These are phyloP conservation scores for Purshia tridentata DNA, from an alignment of 306 rosid species.

Conservation along the genomic window DNA sequence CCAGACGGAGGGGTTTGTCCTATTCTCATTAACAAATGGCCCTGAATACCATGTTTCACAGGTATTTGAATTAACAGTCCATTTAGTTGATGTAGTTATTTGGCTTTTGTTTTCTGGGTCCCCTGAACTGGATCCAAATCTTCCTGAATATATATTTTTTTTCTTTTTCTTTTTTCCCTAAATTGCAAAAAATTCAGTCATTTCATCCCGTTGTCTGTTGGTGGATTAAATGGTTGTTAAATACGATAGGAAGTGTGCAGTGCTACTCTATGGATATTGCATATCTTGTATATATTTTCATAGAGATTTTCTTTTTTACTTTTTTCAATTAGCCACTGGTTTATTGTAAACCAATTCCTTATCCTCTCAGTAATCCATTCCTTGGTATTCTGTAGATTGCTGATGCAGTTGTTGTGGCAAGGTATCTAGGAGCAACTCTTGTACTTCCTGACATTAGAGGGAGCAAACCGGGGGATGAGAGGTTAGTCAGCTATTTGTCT, in stretches of 20 bases:
- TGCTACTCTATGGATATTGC: neutral
- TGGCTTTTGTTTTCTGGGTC: constrained; percentile 6
- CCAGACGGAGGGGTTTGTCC: constrained; percentile 78
- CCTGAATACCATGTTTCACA: constrained; percentile 96
- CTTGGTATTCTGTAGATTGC: constrained; percentile 54
- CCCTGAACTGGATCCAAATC: neutral
- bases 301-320: neutral
- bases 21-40: constrained; percentile 85
- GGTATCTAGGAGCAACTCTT: constrained; percentile 89
- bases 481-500: constrained; percentile 46
- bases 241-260: neutral
- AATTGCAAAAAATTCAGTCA: neutral
- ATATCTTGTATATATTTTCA: neutral
- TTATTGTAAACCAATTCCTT: neutral
- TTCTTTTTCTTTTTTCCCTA: neutral
- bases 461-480: constrained; percentile 87
- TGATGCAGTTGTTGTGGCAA: constrained; percentile 90
- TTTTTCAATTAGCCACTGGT: neutral
- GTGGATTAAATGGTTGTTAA: neutral
- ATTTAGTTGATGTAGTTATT: constrained; percentile 18
- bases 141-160: neutral
- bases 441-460: constrained; percentile 96
- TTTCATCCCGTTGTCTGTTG: neutral
- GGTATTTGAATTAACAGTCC: constrained; percentile 44
- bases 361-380: constrained; percentile 18